Percentiles rank a stretch among this genome's conserved stretches.
Conservation (phyloP, 805 yeast genomes). For the Jamesozyma rosinii region DNA sequence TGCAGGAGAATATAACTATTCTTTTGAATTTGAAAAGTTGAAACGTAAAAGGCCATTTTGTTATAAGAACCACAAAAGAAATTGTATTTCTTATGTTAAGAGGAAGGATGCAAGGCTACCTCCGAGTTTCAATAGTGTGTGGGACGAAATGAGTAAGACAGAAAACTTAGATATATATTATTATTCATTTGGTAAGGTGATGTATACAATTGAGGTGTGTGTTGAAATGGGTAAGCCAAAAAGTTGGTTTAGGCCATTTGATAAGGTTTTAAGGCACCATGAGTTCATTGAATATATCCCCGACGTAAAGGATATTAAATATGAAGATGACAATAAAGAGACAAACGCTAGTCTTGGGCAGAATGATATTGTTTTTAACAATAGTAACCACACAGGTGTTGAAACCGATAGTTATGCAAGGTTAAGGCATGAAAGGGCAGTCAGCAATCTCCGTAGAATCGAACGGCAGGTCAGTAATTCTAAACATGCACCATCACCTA, state of each 20-base stretch:
- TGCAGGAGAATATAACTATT: conserved; percentile 23
- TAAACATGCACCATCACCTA: neutral
- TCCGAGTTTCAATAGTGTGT: conserved; percentile 26
- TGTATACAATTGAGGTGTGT: conserved; percentile 22
- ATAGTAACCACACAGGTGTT: neutral
- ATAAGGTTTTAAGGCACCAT: conserved; percentile 15
- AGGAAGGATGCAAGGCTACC: conserved; percentile 18
- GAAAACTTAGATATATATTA: conserved; percentile 20
- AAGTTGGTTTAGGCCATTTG: conserved; percentile 27
- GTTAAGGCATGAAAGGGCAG: neutral
- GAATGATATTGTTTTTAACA: conserved; percentile 1
- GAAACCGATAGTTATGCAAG: conserved; percentile 1
- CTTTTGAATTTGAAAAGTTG: conserved; percentile 20
- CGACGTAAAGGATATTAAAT: conserved; percentile 12
- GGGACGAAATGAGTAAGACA: conserved; percentile 18
- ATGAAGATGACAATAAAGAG: conserved; percentile 6
- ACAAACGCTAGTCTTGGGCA: neutral
- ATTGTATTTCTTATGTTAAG: conserved; percentile 16
- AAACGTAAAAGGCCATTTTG: conserved; percentile 22
- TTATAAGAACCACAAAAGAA: conserved; percentile 17
- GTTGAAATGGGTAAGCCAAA: conserved; percentile 23
- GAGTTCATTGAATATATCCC: conserved; percentile 24
- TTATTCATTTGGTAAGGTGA: conserved; percentile 24
- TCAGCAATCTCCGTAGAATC: neutral
- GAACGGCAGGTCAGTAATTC: neutral